Conservation (phyloP, 2,329 filamentous ascomycete genomes). For the Colletotrichum endophyticum region DNA sequence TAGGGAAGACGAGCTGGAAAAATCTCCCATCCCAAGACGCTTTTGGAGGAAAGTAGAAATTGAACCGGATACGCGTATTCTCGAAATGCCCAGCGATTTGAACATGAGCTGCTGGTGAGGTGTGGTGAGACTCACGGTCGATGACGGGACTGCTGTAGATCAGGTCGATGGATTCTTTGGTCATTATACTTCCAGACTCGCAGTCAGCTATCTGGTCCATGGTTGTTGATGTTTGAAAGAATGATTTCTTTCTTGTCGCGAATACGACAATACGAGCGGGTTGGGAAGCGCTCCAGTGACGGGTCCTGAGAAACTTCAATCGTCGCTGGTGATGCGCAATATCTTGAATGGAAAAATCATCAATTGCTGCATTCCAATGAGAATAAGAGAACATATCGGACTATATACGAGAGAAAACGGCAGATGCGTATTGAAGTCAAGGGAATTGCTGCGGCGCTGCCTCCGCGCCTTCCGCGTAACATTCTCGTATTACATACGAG, state of each 20-base stretch:
- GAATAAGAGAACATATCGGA: not conserved
- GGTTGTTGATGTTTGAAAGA: not conserved
- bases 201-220: not conserved
- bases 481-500: not conserved
- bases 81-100: slow-evolving; percentile 22
- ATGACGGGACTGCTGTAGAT: slow-evolving; percentile 14
- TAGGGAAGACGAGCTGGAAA: slow-evolving; percentile 25
- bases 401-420: not conserved
- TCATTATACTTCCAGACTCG: slow-evolving; percentile 32
- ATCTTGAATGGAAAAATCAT: not conserved
- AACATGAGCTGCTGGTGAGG: slow-evolving; percentile 10
- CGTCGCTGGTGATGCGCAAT: not conserved
- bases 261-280: not conserved
- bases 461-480: not conserved
- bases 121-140: slow-evolving; percentile 10
- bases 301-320: not conserved
- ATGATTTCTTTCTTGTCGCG: no score
- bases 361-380: accelerated
- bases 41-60: slow-evolving; percentile 25
- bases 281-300: not conserved
- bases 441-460: not conserved
- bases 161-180: slow-evolving; percentile 2
- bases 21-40: slow-evolving; percentile 21
- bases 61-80: slow-evolving; percentile 23
- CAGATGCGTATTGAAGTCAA: not conserved